Percentiles rank a stretch among this genome's conserved stretches.
Conservation (phyloP, 164 flowering plant species). For the Umbellularia californica region DNA sequence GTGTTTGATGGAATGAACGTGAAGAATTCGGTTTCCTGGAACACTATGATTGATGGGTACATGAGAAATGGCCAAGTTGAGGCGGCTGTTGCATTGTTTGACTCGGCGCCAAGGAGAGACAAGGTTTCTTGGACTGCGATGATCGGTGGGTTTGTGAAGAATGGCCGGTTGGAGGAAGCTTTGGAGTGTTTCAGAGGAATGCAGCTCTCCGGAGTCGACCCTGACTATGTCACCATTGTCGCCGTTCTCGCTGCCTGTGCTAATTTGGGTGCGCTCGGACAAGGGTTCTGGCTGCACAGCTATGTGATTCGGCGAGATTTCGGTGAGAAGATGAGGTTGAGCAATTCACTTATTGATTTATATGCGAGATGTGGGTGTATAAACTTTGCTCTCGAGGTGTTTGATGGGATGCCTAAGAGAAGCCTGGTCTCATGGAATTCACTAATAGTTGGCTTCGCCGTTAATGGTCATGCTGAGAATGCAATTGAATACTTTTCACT, state of each 20-base stretch:
- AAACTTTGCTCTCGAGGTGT: conserved; percentile 8
- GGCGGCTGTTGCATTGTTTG: conserved; percentile 3
- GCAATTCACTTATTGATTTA: conserved; percentile 14
- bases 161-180: conserved; percentile 13
- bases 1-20: conserved; percentile 15
- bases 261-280: conserved; percentile 8
- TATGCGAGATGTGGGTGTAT: conserved; percentile 13
- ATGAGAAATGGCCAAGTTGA: conserved; percentile 11
- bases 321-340: neutral
- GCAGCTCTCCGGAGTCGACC: conserved; percentile 6
- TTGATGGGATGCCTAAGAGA: conserved; percentile 4
- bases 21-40: conserved; percentile 16
- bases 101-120: conserved; percentile 5
- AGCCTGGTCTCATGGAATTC: conserved; percentile 16
- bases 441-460: conserved; percentile 9
- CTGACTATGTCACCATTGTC: conserved; percentile 9
- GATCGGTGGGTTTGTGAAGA: conserved; percentile 13
- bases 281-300: conserved; percentile 7
- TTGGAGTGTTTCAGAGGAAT: conserved; percentile 10
- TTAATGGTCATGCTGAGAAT: conserved; percentile 9
- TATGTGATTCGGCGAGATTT: conserved; percentile 3
- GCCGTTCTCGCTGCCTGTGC: conserved; percentile 10
- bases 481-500: conserved; percentile 7
- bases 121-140: conserved; percentile 17
- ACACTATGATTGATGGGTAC: conserved; percentile 17